Conservation (phyloP, 2,329 filamentous ascomycete genomes). For the Ceratocystis eucalypticola region DNA sequence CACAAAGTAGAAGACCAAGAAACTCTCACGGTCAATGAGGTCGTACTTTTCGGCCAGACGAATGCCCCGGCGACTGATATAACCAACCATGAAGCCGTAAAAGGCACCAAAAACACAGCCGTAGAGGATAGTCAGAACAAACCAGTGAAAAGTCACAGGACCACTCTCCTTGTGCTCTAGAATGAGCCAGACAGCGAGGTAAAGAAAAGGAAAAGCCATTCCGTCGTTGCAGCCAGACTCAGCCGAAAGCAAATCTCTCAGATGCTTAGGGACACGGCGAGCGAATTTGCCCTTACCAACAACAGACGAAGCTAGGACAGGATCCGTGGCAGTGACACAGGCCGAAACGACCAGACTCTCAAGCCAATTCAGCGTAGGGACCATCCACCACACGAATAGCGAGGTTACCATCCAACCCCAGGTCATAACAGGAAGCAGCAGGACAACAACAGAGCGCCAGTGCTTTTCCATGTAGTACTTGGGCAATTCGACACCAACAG, state of each 20-base stretch:
- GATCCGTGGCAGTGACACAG: conserved; percentile 94
- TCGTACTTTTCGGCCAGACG: conserved; percentile 72
- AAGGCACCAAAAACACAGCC: conserved; percentile 89
- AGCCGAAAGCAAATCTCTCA: conserved; percentile 85
- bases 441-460: conserved; percentile 80
- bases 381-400: conserved; percentile 87
- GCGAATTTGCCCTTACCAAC: conserved; percentile 99
- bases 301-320: conserved; percentile 90
- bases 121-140: conserved; percentile 81
- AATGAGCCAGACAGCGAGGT: conserved; percentile 80
- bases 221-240: conserved; percentile 98
- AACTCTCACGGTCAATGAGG: conserved; percentile 89
- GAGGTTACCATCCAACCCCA: conserved; percentile 90
- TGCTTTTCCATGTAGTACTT: conserved; percentile 96
- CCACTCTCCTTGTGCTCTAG: conserved; percentile 57
- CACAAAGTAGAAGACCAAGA: conserved; percentile 97
- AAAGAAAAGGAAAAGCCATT: conserved; percentile 98
- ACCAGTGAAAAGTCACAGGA: conserved; percentile 69
- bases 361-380: conserved; percentile 67
- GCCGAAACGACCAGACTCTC: conserved; percentile 78
- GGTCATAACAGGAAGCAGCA: conserved; percentile 93
- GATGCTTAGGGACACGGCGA: conserved; percentile 91
- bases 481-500: conserved; percentile 78
- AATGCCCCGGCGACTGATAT: conserved; percentile 80
- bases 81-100: conserved; percentile 78